Percentiles rank a stretch among this genome's conserved stretches.
These are phyloP conservation scores for Erythrophleum fordii DNA, from an alignment of 306 rosid genomes.

Conservation along the genomic window DNA sequence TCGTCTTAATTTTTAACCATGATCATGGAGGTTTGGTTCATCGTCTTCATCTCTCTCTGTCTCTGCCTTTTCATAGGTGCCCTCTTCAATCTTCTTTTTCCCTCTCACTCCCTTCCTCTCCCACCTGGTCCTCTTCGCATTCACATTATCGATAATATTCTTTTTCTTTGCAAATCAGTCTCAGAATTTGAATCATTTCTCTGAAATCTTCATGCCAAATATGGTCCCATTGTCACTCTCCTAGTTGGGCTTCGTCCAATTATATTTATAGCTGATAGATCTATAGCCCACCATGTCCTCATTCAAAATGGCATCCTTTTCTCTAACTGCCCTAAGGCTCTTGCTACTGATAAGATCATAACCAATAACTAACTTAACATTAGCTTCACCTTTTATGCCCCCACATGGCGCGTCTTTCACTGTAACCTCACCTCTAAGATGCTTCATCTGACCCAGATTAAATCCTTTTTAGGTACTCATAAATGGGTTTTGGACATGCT, in stretches of 20 bases:
- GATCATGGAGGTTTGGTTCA: neutral
- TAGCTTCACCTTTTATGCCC: neutral
- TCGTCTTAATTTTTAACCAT: neutral
- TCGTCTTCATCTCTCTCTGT: neutral
- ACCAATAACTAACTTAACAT: neutral
- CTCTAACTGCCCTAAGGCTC: neutral
- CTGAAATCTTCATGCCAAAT: neutral
- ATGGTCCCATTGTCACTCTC: neutral
- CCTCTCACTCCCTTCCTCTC: neutral
- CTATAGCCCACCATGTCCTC: neutral
- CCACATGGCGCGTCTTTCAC: neutral
- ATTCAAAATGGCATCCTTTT: neutral
- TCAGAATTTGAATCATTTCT: neutral
- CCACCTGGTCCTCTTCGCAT: constrained; percentile 1
- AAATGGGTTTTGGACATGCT: neutral
- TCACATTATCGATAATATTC: neutral
- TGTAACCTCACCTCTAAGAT: neutral
- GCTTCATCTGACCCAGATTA: neutral
- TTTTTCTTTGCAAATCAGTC: neutral
- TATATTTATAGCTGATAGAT: neutral
- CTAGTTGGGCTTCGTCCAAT: neutral
- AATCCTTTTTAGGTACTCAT: neutral
- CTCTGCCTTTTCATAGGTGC: neutral
- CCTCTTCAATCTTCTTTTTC: neutral
- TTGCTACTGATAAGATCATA: neutral